Conservation (phyloP, 495 filamentous ascomycete genomes). For the Aspergillus hancockii region DNA sequence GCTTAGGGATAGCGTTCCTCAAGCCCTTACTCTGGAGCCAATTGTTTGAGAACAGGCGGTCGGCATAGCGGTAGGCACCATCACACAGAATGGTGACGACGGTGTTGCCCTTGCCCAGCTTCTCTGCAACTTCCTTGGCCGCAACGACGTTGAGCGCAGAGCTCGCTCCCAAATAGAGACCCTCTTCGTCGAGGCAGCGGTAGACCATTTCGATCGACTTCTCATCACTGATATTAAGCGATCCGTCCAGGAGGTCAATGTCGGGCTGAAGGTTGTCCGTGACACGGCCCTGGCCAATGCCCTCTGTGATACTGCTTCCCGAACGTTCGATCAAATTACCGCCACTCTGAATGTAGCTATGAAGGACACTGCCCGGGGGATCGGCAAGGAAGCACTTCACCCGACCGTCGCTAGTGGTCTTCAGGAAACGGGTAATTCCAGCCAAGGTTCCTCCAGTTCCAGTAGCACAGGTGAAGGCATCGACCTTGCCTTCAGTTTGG, state of each 20-base stretch:
- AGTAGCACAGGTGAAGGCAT: constrained; percentile 94
- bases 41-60: constrained; percentile 83
- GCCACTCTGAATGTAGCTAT: constrained; percentile 85
- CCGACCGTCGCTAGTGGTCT: constrained; percentile 72
- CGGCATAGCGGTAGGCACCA: constrained; percentile 94
- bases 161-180: constrained; percentile 92
- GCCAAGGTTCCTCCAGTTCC: constrained; percentile 92
- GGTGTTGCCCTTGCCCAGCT: constrained; percentile 83
- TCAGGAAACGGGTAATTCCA: constrained; percentile 85
- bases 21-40: constrained; percentile 89
- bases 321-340: constrained; percentile 78
- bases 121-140: constrained; percentile 90
- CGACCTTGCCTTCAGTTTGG: constrained; percentile 84
- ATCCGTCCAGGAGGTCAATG: constrained; percentile 81
- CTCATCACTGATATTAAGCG: constrained; percentile 82
- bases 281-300: constrained; percentile 95
- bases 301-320: constrained; percentile 92
- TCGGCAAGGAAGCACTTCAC: constrained; percentile 94
- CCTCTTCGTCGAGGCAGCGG: constrained; percentile 93
- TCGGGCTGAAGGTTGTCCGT: constrained; percentile 91
- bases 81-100: constrained; percentile 94
- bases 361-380: constrained; percentile 87
- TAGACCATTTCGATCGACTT: constrained; percentile 98
- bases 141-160: constrained; percentile 92
- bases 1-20: constrained; percentile 77